Conservation (phyloP, 768 basidiomycete species). For the Pleurotus giganteus region DNA sequence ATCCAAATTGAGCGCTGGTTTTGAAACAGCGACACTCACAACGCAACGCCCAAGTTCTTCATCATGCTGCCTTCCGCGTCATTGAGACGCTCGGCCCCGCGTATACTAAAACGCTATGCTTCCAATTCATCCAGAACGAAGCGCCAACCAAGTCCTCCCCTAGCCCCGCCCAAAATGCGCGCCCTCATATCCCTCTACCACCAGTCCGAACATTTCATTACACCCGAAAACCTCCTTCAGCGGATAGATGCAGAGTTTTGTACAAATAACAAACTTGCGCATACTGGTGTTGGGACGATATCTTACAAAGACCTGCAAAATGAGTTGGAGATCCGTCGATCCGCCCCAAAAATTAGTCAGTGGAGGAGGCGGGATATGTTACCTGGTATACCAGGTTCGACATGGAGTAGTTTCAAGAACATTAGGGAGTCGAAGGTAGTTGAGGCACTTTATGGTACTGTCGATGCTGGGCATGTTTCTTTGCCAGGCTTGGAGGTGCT, state of each 20-base stretch:
- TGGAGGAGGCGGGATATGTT: constrained; percentile 27
- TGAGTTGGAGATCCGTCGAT: constrained; percentile 21
- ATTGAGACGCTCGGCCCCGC: background rate
- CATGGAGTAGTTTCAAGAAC: constrained; percentile 26
- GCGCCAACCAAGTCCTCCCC: constrained; percentile 24
- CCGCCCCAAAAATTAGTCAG: constrained; percentile 36
- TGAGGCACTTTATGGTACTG: constrained; percentile 53
- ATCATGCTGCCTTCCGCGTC: background rate
- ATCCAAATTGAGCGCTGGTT: too few species aligned
- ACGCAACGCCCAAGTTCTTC: background rate
- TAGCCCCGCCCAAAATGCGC: constrained; percentile 61
- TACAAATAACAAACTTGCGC: constrained; percentile 4
- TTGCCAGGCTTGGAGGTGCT: constrained; percentile 48
- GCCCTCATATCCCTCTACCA: constrained; percentile 79
- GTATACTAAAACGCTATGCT: constrained; percentile 7
- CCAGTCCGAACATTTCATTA: constrained; percentile 69
- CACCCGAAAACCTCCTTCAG: constrained; percentile 61
- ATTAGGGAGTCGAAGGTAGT: constrained; percentile 43
- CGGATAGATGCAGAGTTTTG: constrained; percentile 67
- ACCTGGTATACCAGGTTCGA: constrained; percentile 1
- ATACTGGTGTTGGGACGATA: constrained; percentile 13
- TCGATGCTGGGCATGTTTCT: constrained; percentile 20
- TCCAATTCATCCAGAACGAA: constrained; percentile 16
- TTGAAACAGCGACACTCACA: background rate
- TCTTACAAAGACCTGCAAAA: constrained; percentile 15